Conservation (phyloP, 495 filamentous ascomycete species). For the Daldinia concentrica region DNA sequence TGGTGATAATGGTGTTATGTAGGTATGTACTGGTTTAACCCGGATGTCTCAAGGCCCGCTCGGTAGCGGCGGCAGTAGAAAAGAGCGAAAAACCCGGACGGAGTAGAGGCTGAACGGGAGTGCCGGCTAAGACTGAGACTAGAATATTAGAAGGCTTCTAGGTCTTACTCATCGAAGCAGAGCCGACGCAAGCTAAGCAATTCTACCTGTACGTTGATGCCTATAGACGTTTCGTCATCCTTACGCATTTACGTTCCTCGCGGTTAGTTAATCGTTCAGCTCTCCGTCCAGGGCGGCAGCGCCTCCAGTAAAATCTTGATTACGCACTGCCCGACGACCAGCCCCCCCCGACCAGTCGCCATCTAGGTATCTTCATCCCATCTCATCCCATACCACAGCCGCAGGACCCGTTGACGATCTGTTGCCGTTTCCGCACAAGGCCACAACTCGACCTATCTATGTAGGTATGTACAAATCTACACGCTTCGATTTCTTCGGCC, state of each 20-base stretch:
- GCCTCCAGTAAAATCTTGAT: slow-evolving; percentile 30
- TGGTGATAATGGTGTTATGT: not conserved
- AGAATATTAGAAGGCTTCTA: not conserved
- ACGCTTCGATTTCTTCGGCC: not conserved
- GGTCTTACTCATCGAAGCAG: slow-evolving; percentile 10
- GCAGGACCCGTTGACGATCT: not conserved
- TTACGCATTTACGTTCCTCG: slow-evolving; percentile 1
- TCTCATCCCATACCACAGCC: slow-evolving; percentile 2
- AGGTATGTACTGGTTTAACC: not conserved
- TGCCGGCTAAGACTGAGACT: not conserved
- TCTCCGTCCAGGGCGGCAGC: slow-evolving; percentile 12
- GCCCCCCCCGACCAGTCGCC: slow-evolving; percentile 16
- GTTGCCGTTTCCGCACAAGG: not conserved
- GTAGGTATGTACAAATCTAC: not conserved
- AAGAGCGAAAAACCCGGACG: slow-evolving; percentile 4
- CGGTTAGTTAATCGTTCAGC: slow-evolving; percentile 2
- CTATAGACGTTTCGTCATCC: not conserved
- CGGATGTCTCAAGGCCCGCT: not conserved
- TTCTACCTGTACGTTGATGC: not conserved
- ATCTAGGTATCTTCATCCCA: slow-evolving; percentile 10
- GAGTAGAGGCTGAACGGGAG: not conserved
- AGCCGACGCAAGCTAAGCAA: not conserved
- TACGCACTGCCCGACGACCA: slow-evolving; percentile 3
- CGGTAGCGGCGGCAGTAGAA: slow-evolving; percentile 15
- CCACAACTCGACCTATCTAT: not conserved